Evolutionary conservation across 1,284 basidiomycete species (phyloP).

Genomic region (Microbotryomycetes sp.): DNA sequence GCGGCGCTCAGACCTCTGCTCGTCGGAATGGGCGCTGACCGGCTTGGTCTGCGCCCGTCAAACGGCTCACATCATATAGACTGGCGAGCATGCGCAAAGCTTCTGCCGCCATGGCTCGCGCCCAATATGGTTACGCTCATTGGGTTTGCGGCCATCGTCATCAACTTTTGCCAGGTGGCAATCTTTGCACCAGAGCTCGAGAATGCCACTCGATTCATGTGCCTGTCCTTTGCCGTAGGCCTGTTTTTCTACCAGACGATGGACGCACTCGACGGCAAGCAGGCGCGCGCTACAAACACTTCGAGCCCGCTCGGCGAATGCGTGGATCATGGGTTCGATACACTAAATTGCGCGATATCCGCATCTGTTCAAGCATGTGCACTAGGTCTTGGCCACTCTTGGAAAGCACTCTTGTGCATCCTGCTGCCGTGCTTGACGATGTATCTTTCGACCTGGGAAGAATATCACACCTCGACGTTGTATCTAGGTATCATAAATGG

Average conservation of each 20-base stretch:
- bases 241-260: conserved; percentile 89
- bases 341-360: conserved; percentile 55
- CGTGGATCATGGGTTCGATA: conserved; percentile 77
- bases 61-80: not conserved
- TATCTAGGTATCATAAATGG: conserved; percentile 60
- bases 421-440: conserved; percentile 74
- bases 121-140: conserved; percentile 22
- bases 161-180: conserved; percentile 13
- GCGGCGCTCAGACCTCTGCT: no score
- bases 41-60: not conserved
- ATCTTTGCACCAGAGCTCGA: conserved; percentile 5
- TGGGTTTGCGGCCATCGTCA: conserved; percentile 16
- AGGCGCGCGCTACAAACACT: conserved; percentile 90
- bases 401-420: conserved; percentile 15
- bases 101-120: conserved; percentile 14
- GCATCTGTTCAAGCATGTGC: conserved; percentile 70
- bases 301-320: conserved; percentile 92
- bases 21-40: no score
- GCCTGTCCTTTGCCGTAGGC: conserved; percentile 72
- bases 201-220: conserved; percentile 54
- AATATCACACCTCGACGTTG: conserved; percentile 85
- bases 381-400: conserved; percentile 70
- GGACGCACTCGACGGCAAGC: conserved; percentile 72
- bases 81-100: conserved; percentile 9
- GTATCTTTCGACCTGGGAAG: conserved; percentile 82